Evolutionary conservation across 2,329 filamentous ascomycete species (phyloP).

Genomic region (Sporothrix brasiliensis): DNA sequence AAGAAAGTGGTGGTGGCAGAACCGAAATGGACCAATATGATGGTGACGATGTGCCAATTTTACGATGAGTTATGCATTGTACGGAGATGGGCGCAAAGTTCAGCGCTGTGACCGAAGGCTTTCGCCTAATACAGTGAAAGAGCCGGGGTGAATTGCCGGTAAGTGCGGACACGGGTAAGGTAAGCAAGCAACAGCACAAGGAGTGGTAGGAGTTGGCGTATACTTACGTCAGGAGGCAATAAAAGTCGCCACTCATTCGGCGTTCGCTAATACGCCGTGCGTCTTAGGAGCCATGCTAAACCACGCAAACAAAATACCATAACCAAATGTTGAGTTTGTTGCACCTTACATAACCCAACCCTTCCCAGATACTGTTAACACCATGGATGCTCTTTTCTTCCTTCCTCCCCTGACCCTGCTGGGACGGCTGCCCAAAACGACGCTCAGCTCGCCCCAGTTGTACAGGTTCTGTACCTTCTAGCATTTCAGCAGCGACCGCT

Average conservation of each 20-base stretch:
- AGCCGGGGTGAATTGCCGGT: constrained; percentile 7
- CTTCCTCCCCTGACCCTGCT: neutral
- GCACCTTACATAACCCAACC: too few species aligned
- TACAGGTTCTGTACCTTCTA: constrained; percentile 66
- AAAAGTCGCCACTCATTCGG: neutral
- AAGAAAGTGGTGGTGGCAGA: neutral
- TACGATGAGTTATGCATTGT: neutral
- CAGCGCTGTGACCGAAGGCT: neutral
- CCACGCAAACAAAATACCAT: too few species aligned
- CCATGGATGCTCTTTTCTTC: too few species aligned
- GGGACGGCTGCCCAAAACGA: neutral
- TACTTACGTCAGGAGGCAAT: neutral
- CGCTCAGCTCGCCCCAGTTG: constrained; percentile 65
- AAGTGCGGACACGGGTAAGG: constrained; percentile 14
- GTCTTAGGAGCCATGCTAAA: too few species aligned
- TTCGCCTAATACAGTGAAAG: neutral
- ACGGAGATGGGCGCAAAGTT: neutral
- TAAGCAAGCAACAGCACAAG: too few species aligned
- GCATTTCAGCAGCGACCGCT: constrained; percentile 62
- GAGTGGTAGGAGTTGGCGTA: too few species aligned
- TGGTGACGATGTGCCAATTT: neutral
- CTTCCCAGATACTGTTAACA: too few species aligned
- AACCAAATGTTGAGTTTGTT: too few species aligned
- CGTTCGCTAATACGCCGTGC: too few species aligned
- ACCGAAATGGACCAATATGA: neutral